Base-by-base conservation (phyloP, 257 asterid genomes). In the Marsdenia floribunda region DNA sequence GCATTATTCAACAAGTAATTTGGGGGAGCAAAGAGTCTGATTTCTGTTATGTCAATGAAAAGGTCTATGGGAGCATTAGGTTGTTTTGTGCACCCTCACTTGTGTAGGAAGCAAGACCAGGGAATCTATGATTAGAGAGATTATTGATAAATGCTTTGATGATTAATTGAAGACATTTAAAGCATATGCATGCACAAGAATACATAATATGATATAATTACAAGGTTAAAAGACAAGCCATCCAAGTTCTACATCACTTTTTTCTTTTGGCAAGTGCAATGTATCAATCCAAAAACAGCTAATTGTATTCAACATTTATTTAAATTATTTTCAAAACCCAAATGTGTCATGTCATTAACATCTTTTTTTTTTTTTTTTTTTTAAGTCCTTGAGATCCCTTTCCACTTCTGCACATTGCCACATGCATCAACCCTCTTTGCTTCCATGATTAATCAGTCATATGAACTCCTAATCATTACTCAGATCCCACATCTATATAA, bases 401-500 rank as follows among this genome's bases (percentile, higher is more conserved):
- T 70, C 83, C 69, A 64, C 83, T 80, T 80, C 49, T 44, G 2
- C 89, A 84, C 91, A 88, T 83, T 81, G 79, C 73, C 97, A 91
- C 95, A 88, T 91, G 97, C 91, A 85, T 77, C 77, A 80, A 78
- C 78, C 67, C 77, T 80, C 71, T 72, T 80, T 49, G 15, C n/a
- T 40, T 58, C 61, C 71, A 86, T 87, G 82, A 77, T 81, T 85
- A 82, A 76, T 80, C 87, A 81, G 42, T 77, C 75, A 78, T 65
- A 78, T 76, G 76, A 81, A 63, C 72, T 76, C 74, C 91, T 78
- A 90, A 90, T 86, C 87, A 90, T 90, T 87, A 79, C 88, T 82
- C 77, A 77, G 89, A 80, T 86, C 91, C 95, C 89, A 80, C 87
- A 76, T 29, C 73, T 14, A 65, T 61, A 78, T 73, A 78, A 74